These are phyloP conservation scores for Mucor irregularis DNA, from an alignment of 371 early-diverging fungal genomes.

Conservation along the genomic window DNA sequence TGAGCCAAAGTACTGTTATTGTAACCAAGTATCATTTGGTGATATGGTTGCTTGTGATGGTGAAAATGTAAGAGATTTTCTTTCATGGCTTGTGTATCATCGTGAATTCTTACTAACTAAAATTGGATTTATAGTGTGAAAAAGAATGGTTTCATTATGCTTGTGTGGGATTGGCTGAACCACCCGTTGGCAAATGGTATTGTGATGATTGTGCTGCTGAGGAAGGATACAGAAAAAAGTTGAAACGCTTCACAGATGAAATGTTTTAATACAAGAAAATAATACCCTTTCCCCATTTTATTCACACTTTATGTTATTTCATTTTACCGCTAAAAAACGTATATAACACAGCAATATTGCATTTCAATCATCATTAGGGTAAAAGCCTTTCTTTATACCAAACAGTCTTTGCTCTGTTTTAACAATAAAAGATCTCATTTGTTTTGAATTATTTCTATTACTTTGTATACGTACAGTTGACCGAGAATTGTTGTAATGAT, in stretches of 20 bases:
- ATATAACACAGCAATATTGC: no score
- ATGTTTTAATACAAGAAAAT: conserved; percentile 10
- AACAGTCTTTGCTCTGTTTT: no score
- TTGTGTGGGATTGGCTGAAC: conserved; percentile 84
- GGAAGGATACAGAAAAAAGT: conserved; percentile 29
- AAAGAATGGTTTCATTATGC: conserved; percentile 96
- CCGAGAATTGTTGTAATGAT: no score
- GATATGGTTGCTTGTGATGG: conserved; percentile 98
- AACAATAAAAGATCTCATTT: no score
- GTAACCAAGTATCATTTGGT: conserved; percentile 95
- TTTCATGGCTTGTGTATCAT: neutral
- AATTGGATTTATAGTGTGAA: conserved; percentile 63
- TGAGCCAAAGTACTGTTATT: conserved; percentile 95
- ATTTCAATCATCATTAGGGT: no score
- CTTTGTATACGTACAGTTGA: no score
- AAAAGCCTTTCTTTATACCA: no score
- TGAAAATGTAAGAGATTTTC: conserved; percentile 64
- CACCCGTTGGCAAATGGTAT: conserved; percentile 93
- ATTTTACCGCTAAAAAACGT: no score
- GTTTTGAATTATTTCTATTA: no score
- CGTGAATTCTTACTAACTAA: neutral
- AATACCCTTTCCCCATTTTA: no score
- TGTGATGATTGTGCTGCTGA: conserved; percentile 67
- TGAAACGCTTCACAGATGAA: conserved; percentile 24
- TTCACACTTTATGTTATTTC: no score